Conservation (phyloP, 345 rosid genomes). For the Moringa oleifera region DNA sequence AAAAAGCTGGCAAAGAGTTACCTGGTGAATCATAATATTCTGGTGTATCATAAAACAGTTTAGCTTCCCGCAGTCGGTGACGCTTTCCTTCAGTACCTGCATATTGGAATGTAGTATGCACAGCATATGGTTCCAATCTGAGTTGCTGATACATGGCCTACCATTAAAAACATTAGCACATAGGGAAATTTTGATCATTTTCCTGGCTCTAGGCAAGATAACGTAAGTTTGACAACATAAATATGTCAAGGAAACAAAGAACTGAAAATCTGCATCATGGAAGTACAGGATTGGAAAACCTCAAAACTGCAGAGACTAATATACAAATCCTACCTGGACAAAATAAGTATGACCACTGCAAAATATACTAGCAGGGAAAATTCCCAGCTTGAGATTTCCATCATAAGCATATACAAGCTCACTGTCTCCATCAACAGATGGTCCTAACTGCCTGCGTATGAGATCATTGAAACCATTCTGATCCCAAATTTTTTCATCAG, state of each 20-base stretch:
- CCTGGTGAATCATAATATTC: conserved; percentile 86
- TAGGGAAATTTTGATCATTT: neutral
- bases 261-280: neutral
- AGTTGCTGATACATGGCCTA: conserved; percentile 90
- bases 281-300: neutral
- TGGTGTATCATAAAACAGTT: conserved; percentile 83
- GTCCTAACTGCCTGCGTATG: conserved; percentile 80
- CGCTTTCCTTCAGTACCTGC: conserved; percentile 98
- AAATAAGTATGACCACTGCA: conserved; percentile 97
- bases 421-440: conserved; percentile 69
- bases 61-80: conserved; percentile 87
- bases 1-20: conserved; percentile 20
- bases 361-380: conserved; percentile 91
- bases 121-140: conserved; percentile 82
- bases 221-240: neutral
- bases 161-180: conserved; percentile 11
- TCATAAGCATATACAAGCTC: conserved; percentile 88
- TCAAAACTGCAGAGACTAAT: conserved; percentile 3
- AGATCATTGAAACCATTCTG: conserved; percentile 93
- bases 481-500: conserved; percentile 96
- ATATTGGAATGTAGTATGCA: conserved; percentile 97
- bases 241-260: neutral
- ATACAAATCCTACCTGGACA: conserved; percentile 64
- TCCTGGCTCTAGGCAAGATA: neutral
- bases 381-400: conserved; percentile 88